These are phyloP conservation scores for Plasmodium relictum DNA, from an alignment of 169 alveolate genomes.

Conservation along the genomic window DNA sequence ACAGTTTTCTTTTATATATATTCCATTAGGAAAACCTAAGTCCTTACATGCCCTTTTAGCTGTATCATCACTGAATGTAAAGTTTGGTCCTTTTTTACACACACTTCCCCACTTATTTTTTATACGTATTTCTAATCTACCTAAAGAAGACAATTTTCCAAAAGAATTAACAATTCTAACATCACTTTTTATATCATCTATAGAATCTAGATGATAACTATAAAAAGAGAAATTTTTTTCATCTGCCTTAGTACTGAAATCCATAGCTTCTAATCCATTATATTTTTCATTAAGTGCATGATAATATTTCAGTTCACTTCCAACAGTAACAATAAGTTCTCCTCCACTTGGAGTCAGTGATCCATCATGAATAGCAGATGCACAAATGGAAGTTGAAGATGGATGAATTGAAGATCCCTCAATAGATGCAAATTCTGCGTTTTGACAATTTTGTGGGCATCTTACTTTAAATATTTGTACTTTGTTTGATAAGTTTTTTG, in stretches of 20 bases:
- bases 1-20: conserved; percentile 85
- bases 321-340: conserved; percentile 87
- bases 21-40: conserved; percentile 89
- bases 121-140: conserved; percentile 87
- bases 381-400: conserved; percentile 90
- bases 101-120: conserved; percentile 86
- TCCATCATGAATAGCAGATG: conserved; percentile 91
- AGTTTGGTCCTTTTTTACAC: conserved; percentile 85
- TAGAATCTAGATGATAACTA: conserved; percentile 85
- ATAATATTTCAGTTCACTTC: conserved; percentile 83
- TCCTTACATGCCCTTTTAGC: conserved; percentile 90
- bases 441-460: conserved; percentile 90
- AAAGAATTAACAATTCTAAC: conserved; percentile 92
- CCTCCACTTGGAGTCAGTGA: conserved; percentile 91
- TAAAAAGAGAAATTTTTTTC: conserved; percentile 78
- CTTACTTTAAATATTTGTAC: conserved; percentile 85
- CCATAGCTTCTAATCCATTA: conserved; percentile 76
- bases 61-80: conserved; percentile 84
- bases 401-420: conserved; percentile 91
- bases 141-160: conserved; percentile 88
- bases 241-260: conserved; percentile 79
- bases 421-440: conserved; percentile 82
- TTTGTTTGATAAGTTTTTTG: conserved; percentile 45
- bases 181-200: conserved; percentile 89
- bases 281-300: conserved; percentile 76